Evolutionary conservation across 768 basidiomycete species (phyloP).

Genomic region (Pleurotus giganteus): DNA sequence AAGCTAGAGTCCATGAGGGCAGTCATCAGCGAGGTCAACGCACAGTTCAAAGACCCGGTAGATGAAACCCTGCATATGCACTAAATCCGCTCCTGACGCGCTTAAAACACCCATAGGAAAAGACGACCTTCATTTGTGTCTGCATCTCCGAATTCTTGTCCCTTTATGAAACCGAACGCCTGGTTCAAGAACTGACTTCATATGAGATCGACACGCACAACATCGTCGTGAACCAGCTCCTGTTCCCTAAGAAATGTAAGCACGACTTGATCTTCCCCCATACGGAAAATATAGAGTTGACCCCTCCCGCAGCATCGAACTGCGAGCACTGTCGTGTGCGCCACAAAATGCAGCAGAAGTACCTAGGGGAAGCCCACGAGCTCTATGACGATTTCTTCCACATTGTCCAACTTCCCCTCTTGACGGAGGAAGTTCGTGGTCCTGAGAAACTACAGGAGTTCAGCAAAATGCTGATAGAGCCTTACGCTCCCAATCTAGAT

Average conservation of each 20-base stretch:
- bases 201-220: conserved; percentile 98
- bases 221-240: conserved; percentile 95
- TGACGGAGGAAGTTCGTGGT: conserved; percentile 96
- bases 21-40: conserved; percentile 97
- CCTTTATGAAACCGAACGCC: conserved; percentile 96
- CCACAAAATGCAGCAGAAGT: conserved; percentile 98
- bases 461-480: conserved; percentile 86
- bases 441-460: conserved; percentile 92
- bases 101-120: conserved; percentile 59
- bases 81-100: background rate
- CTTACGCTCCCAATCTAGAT: conserved; percentile 41
- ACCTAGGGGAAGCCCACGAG: conserved; percentile 93
- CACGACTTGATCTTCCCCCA: conserved; percentile 11
- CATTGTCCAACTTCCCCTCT: conserved; percentile 87
- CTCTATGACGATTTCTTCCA: conserved; percentile 99
- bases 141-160: conserved; percentile 99
- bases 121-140: conserved; percentile 98
- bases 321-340: conserved; percentile 96
- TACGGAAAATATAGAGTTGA: conserved; percentile 3
- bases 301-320: conserved; percentile 60
- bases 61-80: conserved; percentile 25
- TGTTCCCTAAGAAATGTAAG: conserved; percentile 90
- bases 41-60: conserved; percentile 98
- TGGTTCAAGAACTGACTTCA: conserved; percentile 92
- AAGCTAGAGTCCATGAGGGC: conserved; percentile 97